phyloP scores from a whole-genome alignment of 495 filamentous ascomycete genomes.

The Hyaloscypha hepaticicola region DNA sequence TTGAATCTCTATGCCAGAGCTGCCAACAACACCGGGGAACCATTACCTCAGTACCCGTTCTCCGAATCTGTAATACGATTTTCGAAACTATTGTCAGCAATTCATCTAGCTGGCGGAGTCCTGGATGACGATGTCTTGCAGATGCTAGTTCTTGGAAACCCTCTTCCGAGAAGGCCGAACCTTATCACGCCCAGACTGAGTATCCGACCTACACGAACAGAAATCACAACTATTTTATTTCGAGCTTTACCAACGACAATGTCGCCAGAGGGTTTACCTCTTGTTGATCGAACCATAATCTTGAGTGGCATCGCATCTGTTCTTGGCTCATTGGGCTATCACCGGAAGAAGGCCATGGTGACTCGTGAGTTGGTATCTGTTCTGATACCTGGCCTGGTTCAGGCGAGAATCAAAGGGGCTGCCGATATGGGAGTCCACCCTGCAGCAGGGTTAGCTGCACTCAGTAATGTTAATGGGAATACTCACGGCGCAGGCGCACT shows the following conservation, averaged over 20 bases:
- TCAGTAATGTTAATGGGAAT: constrained; percentile 48
- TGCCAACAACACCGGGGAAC: constrained; percentile 72
- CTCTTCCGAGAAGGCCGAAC: constrained; percentile 35
- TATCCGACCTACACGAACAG: constrained; percentile 56
- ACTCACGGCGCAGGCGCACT: constrained; percentile 59
- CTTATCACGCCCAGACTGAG: constrained; percentile 40
- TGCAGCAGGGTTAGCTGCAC: constrained; percentile 73
- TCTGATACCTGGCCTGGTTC: constrained; percentile 80
- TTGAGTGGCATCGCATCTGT: constrained; percentile 85
- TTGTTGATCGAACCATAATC: constrained; percentile 70
- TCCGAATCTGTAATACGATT: constrained; percentile 83
- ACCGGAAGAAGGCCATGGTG: constrained; percentile 84
- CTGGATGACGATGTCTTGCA: constrained; percentile 66
- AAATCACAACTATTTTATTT: constrained; percentile 69
- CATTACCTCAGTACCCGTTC: constrained; percentile 74
- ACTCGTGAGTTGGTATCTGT: constrained; percentile 80
- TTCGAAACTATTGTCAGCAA: constrained; percentile 66
- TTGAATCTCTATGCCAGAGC: constrained; percentile 77
- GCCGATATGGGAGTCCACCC: constrained; percentile 95
- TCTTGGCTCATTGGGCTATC: constrained; percentile 69
- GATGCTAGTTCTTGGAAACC: constrained; percentile 62
- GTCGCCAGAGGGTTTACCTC: constrained; percentile 59
- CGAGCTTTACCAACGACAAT: constrained; percentile 66
- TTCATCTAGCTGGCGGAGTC: constrained; percentile 66
- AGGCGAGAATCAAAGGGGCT: constrained; percentile 87